Conservation (phyloP, 2,329 filamentous ascomycete genomes). For the Epichloe typhina region DNA sequence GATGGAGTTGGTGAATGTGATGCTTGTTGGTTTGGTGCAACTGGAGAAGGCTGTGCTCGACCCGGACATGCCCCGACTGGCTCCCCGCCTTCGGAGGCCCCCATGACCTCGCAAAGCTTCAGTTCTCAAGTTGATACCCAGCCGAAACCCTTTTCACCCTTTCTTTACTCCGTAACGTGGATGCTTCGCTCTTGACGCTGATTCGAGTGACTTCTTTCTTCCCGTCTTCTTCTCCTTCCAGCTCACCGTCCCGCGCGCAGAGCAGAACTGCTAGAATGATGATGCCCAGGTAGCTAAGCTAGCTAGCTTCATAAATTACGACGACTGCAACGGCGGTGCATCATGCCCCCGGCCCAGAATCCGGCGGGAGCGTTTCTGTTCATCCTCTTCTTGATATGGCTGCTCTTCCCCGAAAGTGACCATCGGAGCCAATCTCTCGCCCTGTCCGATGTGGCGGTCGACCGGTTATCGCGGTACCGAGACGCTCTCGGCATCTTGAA, state of each 20-base stretch:
- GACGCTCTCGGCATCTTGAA: constrained; percentile 41
- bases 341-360: constrained; percentile 34
- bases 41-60: no score
- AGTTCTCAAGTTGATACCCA: not conserved
- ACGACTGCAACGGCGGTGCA: constrained; percentile 6
- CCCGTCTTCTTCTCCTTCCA: not conserved
- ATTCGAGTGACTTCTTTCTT: not conserved
- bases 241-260: not conserved
- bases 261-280: constrained; percentile 7
- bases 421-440: constrained; percentile 19
- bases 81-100: not conserved
- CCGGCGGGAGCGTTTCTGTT: constrained; percentile 18
- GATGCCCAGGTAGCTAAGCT: constrained; percentile 4
- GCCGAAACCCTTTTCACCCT: not conserved
- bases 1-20: no score
- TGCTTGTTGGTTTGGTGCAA: no score
- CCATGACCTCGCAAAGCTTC: not conserved
- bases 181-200: not conserved
- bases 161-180: not conserved
- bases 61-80: no score
- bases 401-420: constrained; percentile 24
- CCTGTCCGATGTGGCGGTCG: constrained; percentile 23
- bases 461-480: constrained; percentile 38
- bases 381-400: constrained; percentile 25
- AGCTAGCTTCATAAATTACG: constrained; percentile 3